Evolutionary conservation across 805 yeast genomes (phyloP), one percentile per base, ranked within the genome.

Genomic region (Myxozyma kluyveri): DNA sequence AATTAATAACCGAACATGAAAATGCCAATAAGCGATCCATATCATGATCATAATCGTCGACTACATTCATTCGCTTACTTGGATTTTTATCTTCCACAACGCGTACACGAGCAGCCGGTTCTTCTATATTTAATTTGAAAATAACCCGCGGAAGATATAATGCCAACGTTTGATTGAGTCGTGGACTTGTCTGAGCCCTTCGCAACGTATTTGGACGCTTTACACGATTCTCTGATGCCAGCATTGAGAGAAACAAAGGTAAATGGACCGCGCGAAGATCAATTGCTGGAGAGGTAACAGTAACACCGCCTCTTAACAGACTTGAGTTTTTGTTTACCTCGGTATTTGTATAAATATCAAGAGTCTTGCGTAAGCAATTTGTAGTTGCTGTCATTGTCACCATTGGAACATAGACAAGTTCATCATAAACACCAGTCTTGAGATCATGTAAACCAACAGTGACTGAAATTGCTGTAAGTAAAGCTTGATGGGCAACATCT

Each of bases 401-500:
- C 63, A 72, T 56, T 0, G 75, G 75, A 2, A 70, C 61, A 47
- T 72, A 72, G 4, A 70, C 52, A 4, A 72, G 50, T 50, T 71
- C 73, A 41, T 71, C 74, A 47, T 66, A 69, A 10, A 58, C 46
- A 6, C 54, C 57, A 17, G 59, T 53, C 2, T 44, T 47, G 17
- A 50, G 52, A 35, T 53, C 53, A 31, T 65, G 67, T 19, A 71
- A 40, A 14, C 72, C 74, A 33, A 70, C 60, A 9, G 65, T 65
- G 27, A 69, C 42, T 2, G 73, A 66, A 14, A 68, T 63, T 2
- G 68, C 56, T 10, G 71, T 59, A 42, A 69, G 52, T 9, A 69
- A 61, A 7, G 70, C 66, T 59, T 72, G 75, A 53, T 72, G 75
- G 3, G 75, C 74, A n/a, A 62, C 50, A 36, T 69, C 73, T 19